Evolutionary conservation across 305 asterid genomes (phyloP), one percentile per base, ranked within the genome.

Genomic region (Fraxinus ornus): DNA sequence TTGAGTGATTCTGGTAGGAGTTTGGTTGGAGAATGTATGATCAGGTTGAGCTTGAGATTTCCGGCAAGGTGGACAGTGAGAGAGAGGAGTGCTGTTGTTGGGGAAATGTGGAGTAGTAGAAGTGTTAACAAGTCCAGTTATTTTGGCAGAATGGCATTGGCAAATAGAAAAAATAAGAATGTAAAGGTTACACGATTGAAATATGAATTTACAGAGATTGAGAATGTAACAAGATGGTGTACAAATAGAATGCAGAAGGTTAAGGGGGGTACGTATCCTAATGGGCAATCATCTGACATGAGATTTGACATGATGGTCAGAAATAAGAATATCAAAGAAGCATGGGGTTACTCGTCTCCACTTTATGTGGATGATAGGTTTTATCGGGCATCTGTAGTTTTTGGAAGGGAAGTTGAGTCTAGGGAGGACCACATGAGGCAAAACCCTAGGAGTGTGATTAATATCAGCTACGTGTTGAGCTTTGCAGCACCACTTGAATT

Each of bases 41-140:
- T 95, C 78, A 89, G 97, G 87, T 55, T 93, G 83, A 91, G 95
- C 80, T 88, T 95, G 88, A 89, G 97, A 80, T 80, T 90, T 79
- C 97, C 99, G 22, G 84, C 92, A 79, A 84, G 85, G 76, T 94
- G 93, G 93, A 92, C 93, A 21, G 75, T 95, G 90, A 90, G 89
- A 84, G 91, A 91, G 76, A 90, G 98, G 86, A 91, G 94, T 82
- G 85, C 85, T 60, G 72, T 91, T n/a, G 94, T 89, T 24, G 98
- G 99, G 83, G 92, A 93, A 85, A 55, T 94, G 82, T 95, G 99
- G 98, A 95, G 94, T 80, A 90, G 85, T 78, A 90, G 85, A 84
- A 88, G 86, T 83, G 86, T 73, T 52, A 89, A 89, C 39, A 92
- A 92, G 88, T 87, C 89, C 0, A 94, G 92, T 64, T 89, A 91